A percentile compares a stretch with the other conserved stretches of the same genome.
phyloP scores from a whole-genome alignment of 441 rosid species.

The Raphanus hybrid region DNA sequence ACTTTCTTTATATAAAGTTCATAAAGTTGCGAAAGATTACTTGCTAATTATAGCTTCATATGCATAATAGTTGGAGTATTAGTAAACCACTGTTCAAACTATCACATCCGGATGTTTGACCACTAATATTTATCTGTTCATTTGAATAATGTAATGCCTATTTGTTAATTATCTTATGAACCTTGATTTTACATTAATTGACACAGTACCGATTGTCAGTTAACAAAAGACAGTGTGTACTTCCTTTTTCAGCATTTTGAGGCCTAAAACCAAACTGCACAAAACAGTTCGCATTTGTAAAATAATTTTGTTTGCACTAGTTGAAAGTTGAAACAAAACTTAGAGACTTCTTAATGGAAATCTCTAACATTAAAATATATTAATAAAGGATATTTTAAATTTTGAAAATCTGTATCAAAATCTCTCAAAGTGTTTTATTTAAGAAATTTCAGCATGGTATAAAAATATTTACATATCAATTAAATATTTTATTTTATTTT shows the following conservation, averaged over 20 bases:
- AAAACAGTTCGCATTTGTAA: not conserved
- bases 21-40: conserved; percentile 28
- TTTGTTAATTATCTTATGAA: not conserved
- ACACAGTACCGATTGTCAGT: not conserved
- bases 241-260: not conserved
- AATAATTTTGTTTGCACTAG: not conserved
- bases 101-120: conserved; percentile 42
- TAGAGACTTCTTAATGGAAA: not conserved
- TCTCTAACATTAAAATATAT: not conserved
- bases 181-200: not conserved
- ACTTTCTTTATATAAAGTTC: conserved; percentile 25
- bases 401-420: not conserved
- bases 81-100: conserved; percentile 24
- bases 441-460: not conserved
- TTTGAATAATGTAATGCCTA: not conserved
- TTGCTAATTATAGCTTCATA: conserved; percentile 27
- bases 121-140: not conserved
- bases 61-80: conserved; percentile 8
- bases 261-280: not conserved
- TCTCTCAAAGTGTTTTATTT: not conserved
- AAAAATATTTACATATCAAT: not conserved
- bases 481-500: not conserved
- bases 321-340: not conserved
- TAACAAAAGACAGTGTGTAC: not conserved
- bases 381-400: not conserved